A percentile compares a stretch with the other conserved stretches of the same genome.
Conservation (phyloP, 2,329 filamentous ascomycete species). For the Lasiodiplodia sp. region DNA sequence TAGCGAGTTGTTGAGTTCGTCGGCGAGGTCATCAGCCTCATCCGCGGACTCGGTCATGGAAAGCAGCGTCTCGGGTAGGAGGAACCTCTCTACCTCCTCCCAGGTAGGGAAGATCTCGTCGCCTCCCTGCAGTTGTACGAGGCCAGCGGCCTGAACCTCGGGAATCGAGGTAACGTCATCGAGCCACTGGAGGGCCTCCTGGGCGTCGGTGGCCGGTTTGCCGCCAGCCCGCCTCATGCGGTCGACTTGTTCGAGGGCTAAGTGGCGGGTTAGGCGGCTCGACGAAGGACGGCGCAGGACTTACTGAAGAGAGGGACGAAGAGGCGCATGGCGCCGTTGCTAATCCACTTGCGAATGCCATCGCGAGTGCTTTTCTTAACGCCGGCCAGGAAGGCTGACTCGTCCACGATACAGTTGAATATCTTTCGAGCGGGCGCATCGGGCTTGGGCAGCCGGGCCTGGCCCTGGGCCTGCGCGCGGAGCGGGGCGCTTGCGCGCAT, state of each 20-base stretch:
- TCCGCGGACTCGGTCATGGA: slow-evolving; percentile 55
- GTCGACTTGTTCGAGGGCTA: slow-evolving; percentile 56
- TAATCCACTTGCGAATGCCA: slow-evolving; percentile 60
- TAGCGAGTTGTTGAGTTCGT: slow-evolving; percentile 48
- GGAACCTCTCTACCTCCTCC: slow-evolving; percentile 58
- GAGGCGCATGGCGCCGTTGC: slow-evolving; percentile 57
- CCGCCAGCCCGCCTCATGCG: slow-evolving; percentile 52
- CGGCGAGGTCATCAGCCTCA: slow-evolving; percentile 44
- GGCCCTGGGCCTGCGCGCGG: slow-evolving; percentile 26
- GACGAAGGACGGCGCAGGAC: slow-evolving; percentile 32
- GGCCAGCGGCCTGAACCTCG: slow-evolving; percentile 41
- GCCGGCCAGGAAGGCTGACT: slow-evolving; percentile 58
- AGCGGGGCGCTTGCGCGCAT: slow-evolving; percentile 30
- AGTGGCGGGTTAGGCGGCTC: slow-evolving; percentile 34
- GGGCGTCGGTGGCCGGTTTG: slow-evolving; percentile 54
- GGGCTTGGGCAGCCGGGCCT: slow-evolving; percentile 16
- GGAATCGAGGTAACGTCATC: slow-evolving; percentile 59
- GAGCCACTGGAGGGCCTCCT: slow-evolving; percentile 59
- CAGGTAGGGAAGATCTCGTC: slow-evolving; percentile 57
- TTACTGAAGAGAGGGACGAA: slow-evolving; percentile 61
- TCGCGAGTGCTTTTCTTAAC: slow-evolving; percentile 61
- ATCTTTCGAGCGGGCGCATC: slow-evolving; percentile 50
- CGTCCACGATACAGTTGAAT: slow-evolving; percentile 63
- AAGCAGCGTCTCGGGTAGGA: slow-evolving; percentile 57
- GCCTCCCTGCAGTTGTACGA: slow-evolving; percentile 56